Evolutionary conservation across 2,329 filamentous ascomycete genomes (phyloP).

Genomic region (Nemania abortiva): DNA sequence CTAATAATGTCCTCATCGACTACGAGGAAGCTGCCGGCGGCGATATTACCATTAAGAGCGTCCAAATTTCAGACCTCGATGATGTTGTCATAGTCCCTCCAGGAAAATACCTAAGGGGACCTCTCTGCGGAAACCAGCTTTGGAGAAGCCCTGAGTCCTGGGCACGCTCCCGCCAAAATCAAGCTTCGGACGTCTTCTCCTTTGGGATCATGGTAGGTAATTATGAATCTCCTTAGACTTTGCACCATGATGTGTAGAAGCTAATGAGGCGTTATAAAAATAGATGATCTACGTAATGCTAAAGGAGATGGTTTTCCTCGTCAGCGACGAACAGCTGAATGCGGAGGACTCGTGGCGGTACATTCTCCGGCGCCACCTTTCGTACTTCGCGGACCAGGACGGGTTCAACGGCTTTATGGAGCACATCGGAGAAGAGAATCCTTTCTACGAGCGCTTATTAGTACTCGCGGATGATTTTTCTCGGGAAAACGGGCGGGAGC

Average conservation of each 20-base stretch:
- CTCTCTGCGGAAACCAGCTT: constrained; percentile 49
- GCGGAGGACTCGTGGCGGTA: constrained; percentile 45
- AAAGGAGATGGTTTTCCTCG: constrained; percentile 48
- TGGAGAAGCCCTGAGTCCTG: constrained; percentile 54
- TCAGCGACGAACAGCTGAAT: constrained; percentile 42
- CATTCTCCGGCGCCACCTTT: constrained; percentile 33
- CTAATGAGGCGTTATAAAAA: no score
- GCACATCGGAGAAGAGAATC: constrained; percentile 32
- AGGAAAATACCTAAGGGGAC: constrained; percentile 43
- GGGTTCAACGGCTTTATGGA: constrained; percentile 24
- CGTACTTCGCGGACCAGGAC: constrained; percentile 22
- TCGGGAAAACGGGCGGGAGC: background rate
- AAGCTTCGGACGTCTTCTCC: constrained; percentile 53
- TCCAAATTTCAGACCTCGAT: constrained; percentile 51
- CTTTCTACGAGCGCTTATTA: constrained; percentile 21
- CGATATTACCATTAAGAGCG: constrained; percentile 41
- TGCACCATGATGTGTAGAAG: no score
- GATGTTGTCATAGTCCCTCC: constrained; percentile 47
- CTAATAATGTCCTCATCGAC: constrained; percentile 54
- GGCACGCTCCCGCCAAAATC: constrained; percentile 49
- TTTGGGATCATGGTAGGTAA: constrained; percentile 48
- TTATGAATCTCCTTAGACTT: no score
- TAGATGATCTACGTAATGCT: constrained; percentile 48
- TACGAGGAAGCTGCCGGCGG: constrained; percentile 42
- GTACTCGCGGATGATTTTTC: constrained; percentile 21